Conservation (phyloP, 139 green algal genomes). For the Pseudopediastrum boryanum region DNA sequence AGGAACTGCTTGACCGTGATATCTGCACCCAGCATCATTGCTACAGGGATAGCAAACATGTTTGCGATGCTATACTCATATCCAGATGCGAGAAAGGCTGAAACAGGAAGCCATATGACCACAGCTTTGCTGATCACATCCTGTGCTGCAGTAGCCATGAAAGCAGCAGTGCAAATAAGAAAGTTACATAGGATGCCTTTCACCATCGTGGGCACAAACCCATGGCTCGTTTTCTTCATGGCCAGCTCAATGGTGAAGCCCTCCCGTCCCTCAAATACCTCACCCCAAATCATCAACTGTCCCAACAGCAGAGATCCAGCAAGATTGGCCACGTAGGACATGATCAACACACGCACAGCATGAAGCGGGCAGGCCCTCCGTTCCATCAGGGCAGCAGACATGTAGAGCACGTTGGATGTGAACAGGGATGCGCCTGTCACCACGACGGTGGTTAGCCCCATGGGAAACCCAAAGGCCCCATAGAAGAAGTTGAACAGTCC, state of each 20-base stretch:
- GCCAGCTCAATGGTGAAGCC: slow-evolving; percentile 27
- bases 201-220: slow-evolving; percentile 49
- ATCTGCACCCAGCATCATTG: too few species aligned
- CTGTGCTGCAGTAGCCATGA: slow-evolving; percentile 61
- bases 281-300: slow-evolving; percentile 34
- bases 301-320: slow-evolving; percentile 31
- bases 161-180: slow-evolving; percentile 86
- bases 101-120: too few species aligned
- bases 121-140: slow-evolving; percentile 71
- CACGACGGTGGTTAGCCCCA: slow-evolving; percentile 66
- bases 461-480: slow-evolving; percentile 58
- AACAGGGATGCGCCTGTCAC: slow-evolving; percentile 76
- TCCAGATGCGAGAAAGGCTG: too few species aligned
- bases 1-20: too few species aligned
- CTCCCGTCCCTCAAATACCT: slow-evolving; percentile 34
- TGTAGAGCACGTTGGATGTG: slow-evolving; percentile 82
- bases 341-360: background rate
- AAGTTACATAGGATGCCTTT: slow-evolving; percentile 86
- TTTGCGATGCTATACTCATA: too few species aligned
- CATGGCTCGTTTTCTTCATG: slow-evolving; percentile 28
- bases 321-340: slow-evolving; percentile 29
- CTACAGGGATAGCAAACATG: too few species aligned
- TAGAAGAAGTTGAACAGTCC: slow-evolving; percentile 55
- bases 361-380: slow-evolving; percentile 31
- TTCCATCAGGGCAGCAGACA: slow-evolving; percentile 66